phyloP scores from a whole-genome alignment of 1,284 basidiomycete species.

The Exobasidium cylindrosporum region DNA sequence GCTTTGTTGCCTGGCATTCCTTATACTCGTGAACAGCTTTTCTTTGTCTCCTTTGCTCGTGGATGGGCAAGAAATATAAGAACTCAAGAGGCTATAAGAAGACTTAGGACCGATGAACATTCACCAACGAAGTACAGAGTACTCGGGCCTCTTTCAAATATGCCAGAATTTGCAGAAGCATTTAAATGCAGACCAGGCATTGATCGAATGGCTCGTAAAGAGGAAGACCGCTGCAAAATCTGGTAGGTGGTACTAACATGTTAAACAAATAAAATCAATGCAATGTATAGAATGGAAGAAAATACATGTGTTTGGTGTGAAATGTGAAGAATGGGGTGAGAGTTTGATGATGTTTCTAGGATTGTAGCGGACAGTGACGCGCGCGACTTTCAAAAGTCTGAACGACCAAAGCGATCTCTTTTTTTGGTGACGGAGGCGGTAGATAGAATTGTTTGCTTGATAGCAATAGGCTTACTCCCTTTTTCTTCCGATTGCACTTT shows the following conservation, averaged over 20 bases:
- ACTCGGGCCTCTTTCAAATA: slow-evolving; percentile 44
- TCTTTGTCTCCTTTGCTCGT: slow-evolving; percentile 53
- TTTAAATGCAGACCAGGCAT: slow-evolving; percentile 45
- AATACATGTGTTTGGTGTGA: too few relatives aligned
- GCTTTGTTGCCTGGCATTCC: slow-evolving; percentile 51
- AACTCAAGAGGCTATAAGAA: slow-evolving; percentile 37
- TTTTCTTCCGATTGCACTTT: too few relatives aligned
- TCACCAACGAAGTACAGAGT: slow-evolving; percentile 49
- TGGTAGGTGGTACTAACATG: slow-evolving; percentile 45
- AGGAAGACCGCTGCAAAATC: slow-evolving; percentile 43
- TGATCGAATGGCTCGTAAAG: slow-evolving; percentile 37
- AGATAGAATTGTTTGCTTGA: not conserved
- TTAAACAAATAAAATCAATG: too few relatives aligned
- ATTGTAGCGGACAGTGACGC: too few relatives aligned
- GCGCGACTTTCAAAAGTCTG: slow-evolving; percentile 7
- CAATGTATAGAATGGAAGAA: too few relatives aligned
- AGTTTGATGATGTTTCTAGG: too few relatives aligned
- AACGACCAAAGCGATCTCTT: slow-evolving; percentile 9
- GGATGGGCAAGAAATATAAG: slow-evolving; percentile 48
- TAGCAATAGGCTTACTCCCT: too few relatives aligned
- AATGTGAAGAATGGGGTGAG: too few relatives aligned
- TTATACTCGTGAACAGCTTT: slow-evolving; percentile 55
- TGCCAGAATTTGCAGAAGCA: slow-evolving; percentile 41
- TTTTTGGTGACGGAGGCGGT: not conserved
- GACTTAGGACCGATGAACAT: slow-evolving; percentile 50